These are phyloP conservation scores for Ceratocystis huliohia DNA, from an alignment of 2,329 filamentous ascomycete species.

Conservation along the genomic window DNA sequence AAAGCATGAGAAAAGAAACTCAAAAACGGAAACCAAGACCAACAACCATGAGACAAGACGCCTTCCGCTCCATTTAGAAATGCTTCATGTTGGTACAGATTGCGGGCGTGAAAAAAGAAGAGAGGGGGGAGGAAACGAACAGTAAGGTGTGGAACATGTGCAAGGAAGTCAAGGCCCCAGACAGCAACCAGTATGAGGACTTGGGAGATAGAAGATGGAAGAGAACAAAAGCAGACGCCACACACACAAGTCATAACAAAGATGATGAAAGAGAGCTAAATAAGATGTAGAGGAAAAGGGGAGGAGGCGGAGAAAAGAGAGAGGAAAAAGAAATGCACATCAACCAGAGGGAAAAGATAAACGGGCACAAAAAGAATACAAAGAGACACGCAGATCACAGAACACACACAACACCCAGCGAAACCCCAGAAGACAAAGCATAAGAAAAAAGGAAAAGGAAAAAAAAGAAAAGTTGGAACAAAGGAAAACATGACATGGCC, in stretches of 20 bases:
- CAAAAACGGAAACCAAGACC: neutral
- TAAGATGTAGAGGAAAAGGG: neutral
- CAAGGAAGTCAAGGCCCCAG: neutral
- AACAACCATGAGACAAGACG: neutral
- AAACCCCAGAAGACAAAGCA: neutral
- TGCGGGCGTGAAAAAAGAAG: neutral
- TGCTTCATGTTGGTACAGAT: slow-evolving; percentile 7
- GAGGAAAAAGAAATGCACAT: slow-evolving; percentile 9
- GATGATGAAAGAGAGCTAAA: neutral
- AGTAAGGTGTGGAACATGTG: neutral
- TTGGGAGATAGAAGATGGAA: neutral
- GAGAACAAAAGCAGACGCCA: neutral
- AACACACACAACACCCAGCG: slow-evolving; percentile 5
- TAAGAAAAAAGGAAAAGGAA: slow-evolving; percentile 1
- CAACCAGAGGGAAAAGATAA: slow-evolving; percentile 10
- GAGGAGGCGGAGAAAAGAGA: slow-evolving; percentile 4
- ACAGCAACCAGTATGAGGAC: neutral
- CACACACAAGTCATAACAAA: slow-evolving; percentile 10
- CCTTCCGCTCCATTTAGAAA: slow-evolving; percentile 3
- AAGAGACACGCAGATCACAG: neutral
- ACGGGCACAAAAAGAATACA: slow-evolving; percentile 9
- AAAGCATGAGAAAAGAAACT: neutral
- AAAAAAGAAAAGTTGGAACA: neutral
- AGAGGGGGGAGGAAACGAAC: neutral
- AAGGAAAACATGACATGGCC: neutral